Conservation (phyloP, 2,329 filamentous ascomycete genomes). For the Pseudogymnoascus sp. region DNA sequence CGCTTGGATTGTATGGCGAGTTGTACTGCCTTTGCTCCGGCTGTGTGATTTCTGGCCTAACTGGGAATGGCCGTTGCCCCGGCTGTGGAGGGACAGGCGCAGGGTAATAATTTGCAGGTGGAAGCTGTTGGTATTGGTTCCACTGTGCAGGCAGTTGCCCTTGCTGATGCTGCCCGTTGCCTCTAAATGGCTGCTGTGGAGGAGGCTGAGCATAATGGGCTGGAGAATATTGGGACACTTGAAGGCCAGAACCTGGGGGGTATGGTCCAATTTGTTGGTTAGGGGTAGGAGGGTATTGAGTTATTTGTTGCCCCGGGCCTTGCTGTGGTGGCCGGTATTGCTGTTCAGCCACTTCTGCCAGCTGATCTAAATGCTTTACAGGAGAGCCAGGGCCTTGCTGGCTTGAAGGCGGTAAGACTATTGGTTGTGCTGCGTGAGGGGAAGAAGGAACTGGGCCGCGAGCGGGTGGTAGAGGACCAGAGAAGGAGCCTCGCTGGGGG, state of each 20-base stretch:
- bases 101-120: constrained; percentile 20
- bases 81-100: constrained; percentile 19
- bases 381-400: constrained; percentile 19
- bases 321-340: constrained; percentile 25
- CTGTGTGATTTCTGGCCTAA: constrained; percentile 18
- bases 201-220: constrained; percentile 4
- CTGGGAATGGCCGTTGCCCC: constrained; percentile 7
- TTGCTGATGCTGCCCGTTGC: constrained; percentile 12
- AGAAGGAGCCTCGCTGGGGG: constrained; percentile 20
- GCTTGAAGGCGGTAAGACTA: constrained; percentile 24
- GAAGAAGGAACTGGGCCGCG: constrained; percentile 27
- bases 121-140: constrained; percentile 13
- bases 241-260: not conserved
- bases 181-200: not conserved
- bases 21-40: constrained; percentile 27
- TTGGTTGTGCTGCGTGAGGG: constrained; percentile 21
- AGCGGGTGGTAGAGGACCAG: constrained; percentile 23
- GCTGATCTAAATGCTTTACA: constrained; percentile 23
- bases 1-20: constrained; percentile 28
- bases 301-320: constrained; percentile 23
- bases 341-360: constrained; percentile 27
- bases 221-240: not conserved
- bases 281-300: constrained; percentile 3
- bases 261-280: not conserved
- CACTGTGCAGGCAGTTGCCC: constrained; percentile 16